These are phyloP conservation scores for Spergularia azorica DNA, from an alignment of 179 eudicot genomes.

Conservation along the genomic window DNA sequence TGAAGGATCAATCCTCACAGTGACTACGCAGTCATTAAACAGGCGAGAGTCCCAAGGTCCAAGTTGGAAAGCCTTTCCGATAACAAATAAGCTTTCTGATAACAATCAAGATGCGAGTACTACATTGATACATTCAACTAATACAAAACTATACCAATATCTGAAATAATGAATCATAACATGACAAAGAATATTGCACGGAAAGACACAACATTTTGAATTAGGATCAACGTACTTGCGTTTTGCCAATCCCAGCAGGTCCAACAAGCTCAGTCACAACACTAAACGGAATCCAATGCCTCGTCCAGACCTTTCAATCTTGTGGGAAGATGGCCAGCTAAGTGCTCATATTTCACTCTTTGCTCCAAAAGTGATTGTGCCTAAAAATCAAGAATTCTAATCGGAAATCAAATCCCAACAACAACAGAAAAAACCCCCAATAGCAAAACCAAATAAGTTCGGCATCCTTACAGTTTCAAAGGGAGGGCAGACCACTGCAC, in stretches of 20 bases:
- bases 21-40: no score
- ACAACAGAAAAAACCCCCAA: conserved; percentile 2
- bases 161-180: no score
- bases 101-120: no score
- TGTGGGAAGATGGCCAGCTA: conserved; percentile 83
- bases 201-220: no score
- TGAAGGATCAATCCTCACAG: no score
- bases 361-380: conserved; percentile 59
- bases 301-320: conserved; percentile 68
- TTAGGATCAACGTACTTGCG: conserved; percentile 51
- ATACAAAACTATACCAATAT: no score
- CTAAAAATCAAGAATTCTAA: conserved; percentile 36
- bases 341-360: conserved; percentile 52
- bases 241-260: conserved; percentile 90
- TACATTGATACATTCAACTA: no score
- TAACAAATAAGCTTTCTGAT: no score
- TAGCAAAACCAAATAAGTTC: neutral
- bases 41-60: no score
- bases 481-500: conserved; percentile 68
- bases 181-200: no score
- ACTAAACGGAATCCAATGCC: conserved; percentile 86
- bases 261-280: conserved; percentile 88
- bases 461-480: conserved; percentile 57
- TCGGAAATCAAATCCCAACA: neutral
- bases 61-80: no score